phyloP scores from a whole-genome alignment of 2,329 filamentous ascomycete species.

The Nannizziopsis arthrosporioides region DNA sequence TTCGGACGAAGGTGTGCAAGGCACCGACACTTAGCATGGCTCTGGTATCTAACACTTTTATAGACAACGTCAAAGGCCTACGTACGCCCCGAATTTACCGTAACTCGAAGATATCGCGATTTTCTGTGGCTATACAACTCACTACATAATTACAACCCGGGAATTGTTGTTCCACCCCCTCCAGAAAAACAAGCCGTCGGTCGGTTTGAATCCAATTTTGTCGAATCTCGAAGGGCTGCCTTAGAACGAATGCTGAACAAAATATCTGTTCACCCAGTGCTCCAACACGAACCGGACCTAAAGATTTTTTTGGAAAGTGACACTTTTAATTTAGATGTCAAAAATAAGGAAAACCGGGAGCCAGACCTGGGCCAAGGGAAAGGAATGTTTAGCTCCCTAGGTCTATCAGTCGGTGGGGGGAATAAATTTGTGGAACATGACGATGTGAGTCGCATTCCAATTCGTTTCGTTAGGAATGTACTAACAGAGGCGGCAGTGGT shows the following conservation, averaged over 20 bases:
- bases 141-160: constrained; percentile 85
- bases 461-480: constrained; percentile 1
- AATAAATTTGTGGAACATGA: constrained; percentile 95
- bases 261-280: constrained; percentile 71
- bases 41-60: not conserved
- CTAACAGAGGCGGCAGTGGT: constrained; percentile 54
- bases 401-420: constrained; percentile 62
- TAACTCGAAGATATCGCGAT: constrained; percentile 87
- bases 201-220: constrained; percentile 91
- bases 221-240: constrained; percentile 80
- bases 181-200: constrained; percentile 97
- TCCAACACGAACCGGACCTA: constrained; percentile 86
- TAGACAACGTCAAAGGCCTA: constrained; percentile 95
- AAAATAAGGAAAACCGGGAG: constrained; percentile 91
- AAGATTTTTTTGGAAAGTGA: constrained; percentile 97
- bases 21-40: not conserved
- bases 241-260: constrained; percentile 98
- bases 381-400: constrained; percentile 77
- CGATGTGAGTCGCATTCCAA: constrained; percentile 50
- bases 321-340: constrained; percentile 88
- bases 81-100: constrained; percentile 79
- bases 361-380: constrained; percentile 80
- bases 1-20: constrained; percentile 66
- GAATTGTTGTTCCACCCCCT: constrained; percentile 86
- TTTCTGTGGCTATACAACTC: constrained; percentile 97